These are phyloP conservation scores for Emmonsia crescens DNA, from an alignment of 2,329 filamentous ascomycete genomes.

Conservation along the genomic window DNA sequence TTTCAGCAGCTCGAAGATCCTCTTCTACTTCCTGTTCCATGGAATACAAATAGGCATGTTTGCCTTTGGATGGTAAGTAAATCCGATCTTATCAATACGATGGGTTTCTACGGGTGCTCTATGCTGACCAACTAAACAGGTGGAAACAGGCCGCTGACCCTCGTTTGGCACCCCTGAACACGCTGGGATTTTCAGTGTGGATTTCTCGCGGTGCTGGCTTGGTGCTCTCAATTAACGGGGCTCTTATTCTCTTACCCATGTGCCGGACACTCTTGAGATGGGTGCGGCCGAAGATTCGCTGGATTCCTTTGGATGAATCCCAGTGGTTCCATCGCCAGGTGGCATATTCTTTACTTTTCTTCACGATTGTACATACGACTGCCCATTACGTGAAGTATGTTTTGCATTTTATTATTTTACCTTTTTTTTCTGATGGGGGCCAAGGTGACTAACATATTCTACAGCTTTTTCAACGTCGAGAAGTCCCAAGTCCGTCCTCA, in stretches of 20 bases:
- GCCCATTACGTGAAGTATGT: conserved; percentile 89
- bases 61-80: conserved; percentile 66
- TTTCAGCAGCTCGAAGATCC: conserved; percentile 57
- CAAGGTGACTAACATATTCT: conserved; percentile 17
- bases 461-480: conserved; percentile 90
- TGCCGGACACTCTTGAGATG: conserved; percentile 81
- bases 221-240: conserved; percentile 70
- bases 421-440: background rate
- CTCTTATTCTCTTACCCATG: conserved; percentile 85
- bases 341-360: conserved; percentile 79
- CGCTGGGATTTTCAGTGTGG: conserved; percentile 82
- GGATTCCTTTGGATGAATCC: conserved; percentile 89
- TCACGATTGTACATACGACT: conserved; percentile 62
- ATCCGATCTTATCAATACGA: background rate
- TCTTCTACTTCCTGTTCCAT: conserved; percentile 78
- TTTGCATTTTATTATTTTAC: background rate
- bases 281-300: conserved; percentile 75
- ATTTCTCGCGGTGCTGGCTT: conserved; percentile 88
- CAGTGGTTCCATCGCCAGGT: conserved; percentile 95
- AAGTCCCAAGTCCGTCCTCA: conserved; percentile 67
- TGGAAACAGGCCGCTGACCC: conserved; percentile 61
- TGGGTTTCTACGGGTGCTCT: background rate
- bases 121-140: conserved; percentile 43
- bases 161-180: conserved; percentile 67
- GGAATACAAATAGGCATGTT: conserved; percentile 68